Percentiles rank a stretch among this genome's conserved stretches.
phyloP scores from a whole-genome alignment of 2,329 filamentous ascomycete species.

The Diaporthe batatas region DNA sequence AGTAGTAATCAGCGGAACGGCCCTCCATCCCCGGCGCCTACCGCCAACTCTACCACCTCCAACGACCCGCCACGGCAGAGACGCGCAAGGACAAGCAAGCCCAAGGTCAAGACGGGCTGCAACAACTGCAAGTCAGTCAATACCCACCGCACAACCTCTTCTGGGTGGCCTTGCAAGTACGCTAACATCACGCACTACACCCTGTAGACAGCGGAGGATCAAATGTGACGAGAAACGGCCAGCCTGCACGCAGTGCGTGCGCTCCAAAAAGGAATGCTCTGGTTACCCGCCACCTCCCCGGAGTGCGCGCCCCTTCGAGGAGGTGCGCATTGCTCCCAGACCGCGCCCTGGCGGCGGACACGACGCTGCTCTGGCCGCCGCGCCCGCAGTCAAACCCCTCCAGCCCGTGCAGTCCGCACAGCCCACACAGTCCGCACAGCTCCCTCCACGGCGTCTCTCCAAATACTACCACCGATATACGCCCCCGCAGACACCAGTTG shows the following conservation, averaged over 20 bases:
- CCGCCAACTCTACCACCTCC: constrained; percentile 41
- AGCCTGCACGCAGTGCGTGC: constrained; percentile 70
- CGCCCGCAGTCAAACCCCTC: constrained; percentile 40
- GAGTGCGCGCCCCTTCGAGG: constrained; percentile 59
- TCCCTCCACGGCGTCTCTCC: constrained; percentile 43
- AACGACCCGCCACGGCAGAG: constrained; percentile 47
- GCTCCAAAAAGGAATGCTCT: constrained; percentile 69
- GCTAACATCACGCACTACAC: constrained; percentile 40
- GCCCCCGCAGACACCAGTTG: constrained; percentile 52
- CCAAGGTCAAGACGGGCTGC: constrained; percentile 77
- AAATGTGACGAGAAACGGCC: constrained; percentile 77
- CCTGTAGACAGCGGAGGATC: constrained; percentile 68
- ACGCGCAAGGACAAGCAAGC: constrained; percentile 65
- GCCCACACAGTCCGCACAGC: constrained; percentile 44
- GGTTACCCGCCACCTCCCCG: constrained; percentile 73
- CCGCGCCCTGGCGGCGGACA: constrained; percentile 45
- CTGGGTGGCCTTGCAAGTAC: background rate
- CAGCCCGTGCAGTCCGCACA: constrained; percentile 44
- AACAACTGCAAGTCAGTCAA: constrained; percentile 75
- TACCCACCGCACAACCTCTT: background rate
- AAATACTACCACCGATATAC: constrained; percentile 52
- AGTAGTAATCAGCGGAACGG: constrained; percentile 18
- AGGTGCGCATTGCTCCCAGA: constrained; percentile 65
- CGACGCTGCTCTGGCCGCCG: constrained; percentile 41
- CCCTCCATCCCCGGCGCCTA: constrained; percentile 36